Percentiles rank a stretch among this genome's conserved stretches.
Evolutionary conservation across 805 yeast species (phyloP).

Genomic region (Kregervanrija fluxuum): DNA sequence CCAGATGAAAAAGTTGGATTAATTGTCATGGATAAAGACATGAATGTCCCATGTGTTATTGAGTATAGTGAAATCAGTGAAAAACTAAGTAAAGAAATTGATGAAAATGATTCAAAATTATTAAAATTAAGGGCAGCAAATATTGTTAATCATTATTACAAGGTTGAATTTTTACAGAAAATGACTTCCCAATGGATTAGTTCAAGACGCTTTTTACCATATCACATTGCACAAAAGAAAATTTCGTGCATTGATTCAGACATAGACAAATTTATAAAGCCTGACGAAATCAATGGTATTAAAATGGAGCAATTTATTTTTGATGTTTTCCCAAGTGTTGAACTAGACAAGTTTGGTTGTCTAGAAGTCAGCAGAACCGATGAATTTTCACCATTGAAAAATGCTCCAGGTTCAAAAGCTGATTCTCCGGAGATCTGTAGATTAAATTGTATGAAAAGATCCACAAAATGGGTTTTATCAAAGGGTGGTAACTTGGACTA

Average conservation of each 20-base stretch:
- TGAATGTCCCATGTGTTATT: conserved; percentile 74
- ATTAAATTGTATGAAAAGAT: conserved; percentile 52
- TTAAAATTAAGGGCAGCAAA: conserved; percentile 81
- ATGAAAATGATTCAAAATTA: conserved; percentile 55
- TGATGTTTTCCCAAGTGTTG: conserved; percentile 84
- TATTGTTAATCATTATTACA: conserved; percentile 94
- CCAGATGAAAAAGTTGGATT: conserved; percentile 88
- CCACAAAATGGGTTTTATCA: conserved; percentile 63
- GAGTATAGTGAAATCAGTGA: conserved; percentile 87
- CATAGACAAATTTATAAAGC: conserved; percentile 45
- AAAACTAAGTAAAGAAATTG: conserved; percentile 56
- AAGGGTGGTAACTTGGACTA: conserved; percentile 59
- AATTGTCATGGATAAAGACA: conserved; percentile 59
- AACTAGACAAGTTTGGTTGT: conserved; percentile 71
- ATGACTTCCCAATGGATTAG: conserved; percentile 65
- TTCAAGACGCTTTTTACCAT: conserved; percentile 67
- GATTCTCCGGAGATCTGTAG: conserved; percentile 85
- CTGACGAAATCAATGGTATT: conserved; percentile 80
- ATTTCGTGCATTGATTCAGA: conserved; percentile 45
- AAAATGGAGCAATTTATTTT: conserved; percentile 95
- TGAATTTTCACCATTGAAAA: conserved; percentile 93
- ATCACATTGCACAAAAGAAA: conserved; percentile 90
- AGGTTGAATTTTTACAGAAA: conserved; percentile 58
- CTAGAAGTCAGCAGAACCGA: conserved; percentile 79
- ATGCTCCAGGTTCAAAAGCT: conserved; percentile 72